phyloP scores from a whole-genome alignment of 2,329 filamentous ascomycete species.

The Colletotrichum sp. region DNA sequence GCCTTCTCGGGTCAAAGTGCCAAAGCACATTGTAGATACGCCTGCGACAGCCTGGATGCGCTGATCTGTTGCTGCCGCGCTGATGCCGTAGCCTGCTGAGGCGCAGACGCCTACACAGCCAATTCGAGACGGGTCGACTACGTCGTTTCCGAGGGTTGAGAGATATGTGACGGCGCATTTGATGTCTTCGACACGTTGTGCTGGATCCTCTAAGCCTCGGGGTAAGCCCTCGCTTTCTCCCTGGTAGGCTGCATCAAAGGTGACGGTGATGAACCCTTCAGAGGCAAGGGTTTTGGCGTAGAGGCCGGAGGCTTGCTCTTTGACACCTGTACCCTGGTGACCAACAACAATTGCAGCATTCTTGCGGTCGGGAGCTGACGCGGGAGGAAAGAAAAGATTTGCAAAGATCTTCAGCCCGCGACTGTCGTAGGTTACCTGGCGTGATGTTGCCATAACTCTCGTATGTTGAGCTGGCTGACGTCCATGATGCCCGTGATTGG shows the following conservation, averaged over 20 bases:
- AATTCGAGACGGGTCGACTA: neutral
- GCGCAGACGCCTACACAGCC: neutral
- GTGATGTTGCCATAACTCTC: neutral
- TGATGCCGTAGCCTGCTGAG: neutral
- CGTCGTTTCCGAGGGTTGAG: neutral
- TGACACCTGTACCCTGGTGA: neutral
- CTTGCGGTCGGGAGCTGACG: neutral
- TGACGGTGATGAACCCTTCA: neutral
- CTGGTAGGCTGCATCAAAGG: neutral
- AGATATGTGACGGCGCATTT: neutral
- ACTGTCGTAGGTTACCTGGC: neutral
- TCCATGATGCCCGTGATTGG: neutral
- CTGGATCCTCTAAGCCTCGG: neutral
- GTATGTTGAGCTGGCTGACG: neutral
- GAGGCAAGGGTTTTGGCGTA: neutral
- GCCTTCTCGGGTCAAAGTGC: neutral
- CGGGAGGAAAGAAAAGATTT: neutral
- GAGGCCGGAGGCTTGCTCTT: neutral
- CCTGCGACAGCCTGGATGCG: neutral
- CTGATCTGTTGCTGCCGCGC: neutral
- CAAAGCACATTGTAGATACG: neutral
- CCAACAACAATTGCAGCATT: neutral
- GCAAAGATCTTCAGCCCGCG: neutral
- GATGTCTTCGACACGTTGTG: neutral
- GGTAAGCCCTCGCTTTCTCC: neutral